Percentiles rank a stretch among this genome's conserved stretches.
Evolutionary conservation across 345 rosid species (phyloP).

Genomic region (Tarenaya hassleriana): DNA sequence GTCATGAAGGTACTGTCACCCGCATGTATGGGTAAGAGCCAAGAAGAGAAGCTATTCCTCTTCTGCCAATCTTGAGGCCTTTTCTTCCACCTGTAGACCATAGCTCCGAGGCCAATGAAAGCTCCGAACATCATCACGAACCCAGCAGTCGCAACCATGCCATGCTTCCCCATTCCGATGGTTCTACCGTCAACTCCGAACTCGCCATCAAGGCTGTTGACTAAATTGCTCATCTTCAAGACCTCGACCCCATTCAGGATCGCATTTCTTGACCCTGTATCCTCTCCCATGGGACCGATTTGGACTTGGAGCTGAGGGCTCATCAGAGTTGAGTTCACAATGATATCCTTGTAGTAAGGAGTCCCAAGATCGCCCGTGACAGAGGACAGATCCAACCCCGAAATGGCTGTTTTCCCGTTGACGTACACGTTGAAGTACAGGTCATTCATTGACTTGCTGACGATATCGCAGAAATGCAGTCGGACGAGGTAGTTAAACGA

Average conservation of each 20-base stretch:
- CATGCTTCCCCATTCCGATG: conserved; percentile 26
- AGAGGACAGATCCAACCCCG: conserved; percentile 61
- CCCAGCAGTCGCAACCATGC: conserved; percentile 64
- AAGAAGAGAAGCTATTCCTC: conserved; percentile 75
- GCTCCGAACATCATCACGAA: conserved; percentile 90
- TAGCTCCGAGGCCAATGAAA: conserved; percentile 71
- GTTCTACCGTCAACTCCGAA: conserved; percentile 58
- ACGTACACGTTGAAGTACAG: conserved; percentile 68
- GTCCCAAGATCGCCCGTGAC: conserved; percentile 35
- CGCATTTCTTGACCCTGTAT: conserved; percentile 47
- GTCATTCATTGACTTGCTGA: conserved; percentile 61
- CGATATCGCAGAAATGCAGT: conserved; percentile 74
- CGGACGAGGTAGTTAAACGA: conserved; percentile 51
- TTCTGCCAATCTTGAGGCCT: conserved; percentile 83
- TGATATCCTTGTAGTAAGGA: conserved; percentile 67
- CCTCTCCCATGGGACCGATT: conserved; percentile 56
- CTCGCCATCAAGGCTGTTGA: conserved; percentile 67
- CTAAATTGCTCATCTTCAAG: conserved; percentile 67
- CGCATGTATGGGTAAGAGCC: conserved; percentile 73
- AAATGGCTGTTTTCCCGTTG: conserved; percentile 53
- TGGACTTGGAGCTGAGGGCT: conserved; percentile 40
- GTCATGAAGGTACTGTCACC: conserved; percentile 61
- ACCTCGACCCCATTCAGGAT: conserved; percentile 70
- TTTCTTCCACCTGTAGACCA: conserved; percentile 72
- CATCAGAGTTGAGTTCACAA: conserved; percentile 50